Percentiles rank a stretch among this genome's conserved stretches.
Conservation (phyloP, 495 filamentous ascomycete genomes). For the Talaromyces trachyspermus region DNA sequence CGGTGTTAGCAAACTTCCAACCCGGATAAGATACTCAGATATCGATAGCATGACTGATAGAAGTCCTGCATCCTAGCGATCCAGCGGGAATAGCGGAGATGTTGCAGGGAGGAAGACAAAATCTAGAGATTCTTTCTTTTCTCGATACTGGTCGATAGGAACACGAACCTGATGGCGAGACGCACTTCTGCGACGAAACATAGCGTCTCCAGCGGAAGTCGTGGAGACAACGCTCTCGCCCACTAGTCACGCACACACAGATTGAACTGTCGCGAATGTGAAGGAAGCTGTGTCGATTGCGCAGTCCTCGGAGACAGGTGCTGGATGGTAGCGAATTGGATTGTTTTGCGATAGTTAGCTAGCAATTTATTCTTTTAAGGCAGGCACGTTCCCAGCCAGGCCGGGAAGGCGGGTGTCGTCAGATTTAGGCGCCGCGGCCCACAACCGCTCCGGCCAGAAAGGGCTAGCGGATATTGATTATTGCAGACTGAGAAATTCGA, state of each 20-base stretch:
- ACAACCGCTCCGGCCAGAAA: not conserved
- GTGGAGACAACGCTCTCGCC: slow-evolving; percentile 1
- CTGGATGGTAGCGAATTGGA: too few species aligned
- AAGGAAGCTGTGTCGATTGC: too few species aligned
- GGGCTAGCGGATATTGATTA: slow-evolving; percentile 1
- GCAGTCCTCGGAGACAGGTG: too few species aligned
- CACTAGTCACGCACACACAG: not conserved
- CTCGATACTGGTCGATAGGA: slow-evolving; percentile 4
- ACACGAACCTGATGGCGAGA: slow-evolving; percentile 48
- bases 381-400: too few species aligned
- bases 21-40: not conserved
- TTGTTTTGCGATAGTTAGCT: not conserved
- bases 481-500: slow-evolving; percentile 1
- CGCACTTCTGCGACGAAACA: slow-evolving; percentile 50
- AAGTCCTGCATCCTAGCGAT: not conserved
- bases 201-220: slow-evolving; percentile 13
- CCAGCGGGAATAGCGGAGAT: too few species aligned
- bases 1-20: slow-evolving; percentile 12
- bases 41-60: slow-evolving; percentile 1
- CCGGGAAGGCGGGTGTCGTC: not conserved
- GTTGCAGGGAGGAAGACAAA: not conserved
- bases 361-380: not conserved
- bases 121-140: too few species aligned
- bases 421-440: not conserved
- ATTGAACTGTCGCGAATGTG: not conserved